Evolutionary conservation across 2,329 filamentous ascomycete species (phyloP), one percentile per base, ranked within the genome.

Genomic region (Bipolaris oryzae): DNA sequence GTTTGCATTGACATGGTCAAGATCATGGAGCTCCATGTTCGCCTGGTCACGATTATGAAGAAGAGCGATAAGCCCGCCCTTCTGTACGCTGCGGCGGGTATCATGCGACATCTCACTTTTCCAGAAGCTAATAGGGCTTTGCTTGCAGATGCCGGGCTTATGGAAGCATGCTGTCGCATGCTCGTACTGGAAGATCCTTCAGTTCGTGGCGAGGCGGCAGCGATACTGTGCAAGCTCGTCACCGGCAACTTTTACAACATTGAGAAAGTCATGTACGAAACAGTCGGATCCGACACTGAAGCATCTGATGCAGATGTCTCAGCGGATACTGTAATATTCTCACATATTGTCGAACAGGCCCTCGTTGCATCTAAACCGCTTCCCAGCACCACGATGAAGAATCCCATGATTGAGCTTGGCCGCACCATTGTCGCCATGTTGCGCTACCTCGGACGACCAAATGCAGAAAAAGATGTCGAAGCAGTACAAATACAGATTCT

Each of bases 341-440:
- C 70, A 34, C 63, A 69, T 25, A 60, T 76, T 7, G 66, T 72
- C 31, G 62, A 67, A 28, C 71, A 74, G 39, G 69, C 73, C 23
- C 60, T 74, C 5, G 61, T 60, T n/a, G 69, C 72, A 15, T 64
- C 71, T 2, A 61, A 58, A 16, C 71, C 74, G 23, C 28, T 76
- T 2, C 73, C 74, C 4, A 76, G 74, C 51, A 73, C 71, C n/a
- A 57, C 71, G 1, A 75, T 76, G 73, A 76, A 75, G 56, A 75
- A 74, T n/a, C 60, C 71, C n/a, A 69, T 66, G 60, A 67, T 76
- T 33, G 74, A 76, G 58, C 60, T 74, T 11, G 70, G 69, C 1
- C 62, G 71, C 1, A 68, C 66, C 5, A 66, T 75, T 5, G 60
- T 75, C n/a, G 60, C 66, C 16, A 58, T 66, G 51, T 46, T 66